Percentiles rank a stretch among this genome's conserved stretches.
phyloP scores from a whole-genome alignment of 2,329 filamentous ascomycete species.

The Cryphonectria nitschkei region DNA sequence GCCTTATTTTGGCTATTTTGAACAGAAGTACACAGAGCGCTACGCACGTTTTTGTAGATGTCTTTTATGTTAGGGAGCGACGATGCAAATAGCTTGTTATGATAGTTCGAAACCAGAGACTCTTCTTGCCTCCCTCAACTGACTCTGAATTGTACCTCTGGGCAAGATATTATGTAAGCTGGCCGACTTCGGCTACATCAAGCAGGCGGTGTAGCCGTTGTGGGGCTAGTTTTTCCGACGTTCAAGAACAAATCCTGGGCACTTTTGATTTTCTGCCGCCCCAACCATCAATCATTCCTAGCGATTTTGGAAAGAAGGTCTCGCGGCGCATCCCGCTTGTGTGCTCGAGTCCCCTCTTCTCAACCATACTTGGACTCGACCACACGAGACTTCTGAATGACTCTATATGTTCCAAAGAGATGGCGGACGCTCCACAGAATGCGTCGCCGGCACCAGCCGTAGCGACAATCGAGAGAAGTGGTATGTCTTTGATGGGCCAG shows the following conservation, averaged over 20 bases:
- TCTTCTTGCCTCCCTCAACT: neutral
- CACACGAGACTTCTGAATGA: conserved; percentile 23
- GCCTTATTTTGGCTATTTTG: too few relatives aligned
- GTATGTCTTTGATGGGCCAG: conserved; percentile 18
- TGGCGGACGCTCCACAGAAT: conserved; percentile 29
- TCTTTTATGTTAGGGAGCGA: too few relatives aligned
- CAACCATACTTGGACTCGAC: neutral
- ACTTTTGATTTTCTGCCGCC: conserved; percentile 17
- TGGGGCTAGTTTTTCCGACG: conserved; percentile 6
- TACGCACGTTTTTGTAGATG: neutral
- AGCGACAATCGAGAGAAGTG: conserved; percentile 27
- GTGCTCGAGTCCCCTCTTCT: neutral
- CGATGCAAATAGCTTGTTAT: too few relatives aligned
- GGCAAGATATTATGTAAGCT: neutral
- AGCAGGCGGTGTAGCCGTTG: neutral
- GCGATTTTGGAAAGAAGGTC: conserved; percentile 4
- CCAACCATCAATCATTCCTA: neutral
- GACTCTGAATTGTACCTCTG: neutral
- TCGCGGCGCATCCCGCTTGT: conserved; percentile 9
- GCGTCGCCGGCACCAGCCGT: conserved; percentile 30
- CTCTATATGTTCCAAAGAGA: conserved; percentile 23
- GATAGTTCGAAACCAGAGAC: neutral
- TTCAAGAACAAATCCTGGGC: conserved; percentile 13
- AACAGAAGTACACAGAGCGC: too few relatives aligned
- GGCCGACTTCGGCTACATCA: neutral